These are phyloP conservation scores for Nannochloropsis oceanica DNA, from an alignment of 108 stramenopile species.

Conservation along the genomic window DNA sequence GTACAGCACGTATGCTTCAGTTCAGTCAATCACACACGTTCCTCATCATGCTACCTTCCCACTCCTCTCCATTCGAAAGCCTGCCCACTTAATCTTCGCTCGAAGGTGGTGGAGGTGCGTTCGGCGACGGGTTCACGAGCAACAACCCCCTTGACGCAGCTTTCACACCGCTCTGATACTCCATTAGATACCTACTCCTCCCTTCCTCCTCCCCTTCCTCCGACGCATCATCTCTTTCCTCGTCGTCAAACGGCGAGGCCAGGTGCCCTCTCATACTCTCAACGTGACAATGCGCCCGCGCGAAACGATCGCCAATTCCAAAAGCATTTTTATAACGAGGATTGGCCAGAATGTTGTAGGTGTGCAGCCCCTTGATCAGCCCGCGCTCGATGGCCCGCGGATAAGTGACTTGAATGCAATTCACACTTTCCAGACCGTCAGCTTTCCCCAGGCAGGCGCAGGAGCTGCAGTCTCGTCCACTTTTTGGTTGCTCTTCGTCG, in stretches of 20 bases:
- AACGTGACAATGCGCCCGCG: not conserved
- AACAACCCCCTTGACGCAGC: not conserved
- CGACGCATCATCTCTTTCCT: not conserved
- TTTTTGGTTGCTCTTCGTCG: not conserved
- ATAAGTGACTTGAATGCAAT: slow-evolving; percentile 14
- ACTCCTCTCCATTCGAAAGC: no score
- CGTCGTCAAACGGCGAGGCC: not conserved
- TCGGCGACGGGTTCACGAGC: not conserved
- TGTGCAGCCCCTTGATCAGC: slow-evolving; percentile 23
- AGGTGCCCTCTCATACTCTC: not conserved
- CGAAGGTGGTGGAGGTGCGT: not conserved
- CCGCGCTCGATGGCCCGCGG: slow-evolving; percentile 24
- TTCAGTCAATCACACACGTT: no score
- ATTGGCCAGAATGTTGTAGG: slow-evolving; percentile 39
- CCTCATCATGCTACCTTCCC: no score
- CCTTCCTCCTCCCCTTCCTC: not conserved
- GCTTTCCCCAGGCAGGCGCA: not conserved
- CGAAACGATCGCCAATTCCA: not conserved
- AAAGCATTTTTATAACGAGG: slow-evolving; percentile 2
- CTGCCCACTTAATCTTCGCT: no score
- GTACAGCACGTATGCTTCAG: no score
- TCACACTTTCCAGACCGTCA: not conserved
- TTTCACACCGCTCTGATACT: not conserved
- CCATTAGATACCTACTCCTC: not conserved
- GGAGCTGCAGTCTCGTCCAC: not conserved